These are phyloP conservation scores for Leccinum uliginosum DNA, from an alignment of 768 basidiomycete genomes.

Conservation along the genomic window DNA sequence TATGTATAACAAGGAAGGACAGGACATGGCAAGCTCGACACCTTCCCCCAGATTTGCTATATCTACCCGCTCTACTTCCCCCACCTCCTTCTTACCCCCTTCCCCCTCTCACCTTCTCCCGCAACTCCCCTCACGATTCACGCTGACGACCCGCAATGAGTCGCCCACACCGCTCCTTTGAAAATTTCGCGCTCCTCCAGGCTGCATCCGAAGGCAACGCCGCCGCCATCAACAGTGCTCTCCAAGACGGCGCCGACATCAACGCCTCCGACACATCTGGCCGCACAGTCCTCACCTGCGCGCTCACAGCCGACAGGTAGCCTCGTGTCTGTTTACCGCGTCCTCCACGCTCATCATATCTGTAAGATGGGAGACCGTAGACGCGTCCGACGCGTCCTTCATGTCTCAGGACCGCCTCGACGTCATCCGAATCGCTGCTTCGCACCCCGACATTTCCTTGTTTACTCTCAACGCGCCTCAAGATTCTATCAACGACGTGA, in stretches of 20 bases:
- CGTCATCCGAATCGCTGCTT: conserved; percentile 51
- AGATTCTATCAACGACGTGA: conserved; percentile 64
- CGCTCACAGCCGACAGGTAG: conserved; percentile 69
- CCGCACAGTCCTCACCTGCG: conserved; percentile 61
- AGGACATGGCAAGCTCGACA: neutral
- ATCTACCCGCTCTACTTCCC: conserved; percentile 15
- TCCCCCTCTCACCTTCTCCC: conserved; percentile 3
- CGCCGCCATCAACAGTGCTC: conserved; percentile 46
- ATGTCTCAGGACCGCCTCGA: conserved; percentile 54
- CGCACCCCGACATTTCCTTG: conserved; percentile 57
- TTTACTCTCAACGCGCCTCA: conserved; percentile 74
- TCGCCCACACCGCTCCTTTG: conserved; percentile 37
- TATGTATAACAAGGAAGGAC: conserved; percentile 27
- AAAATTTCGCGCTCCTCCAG: conserved; percentile 43
- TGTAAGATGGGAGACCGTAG: conserved; percentile 60
- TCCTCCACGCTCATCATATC: conserved; percentile 1
- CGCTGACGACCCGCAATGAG: conserved; percentile 33
- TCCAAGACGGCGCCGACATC: conserved; percentile 61
- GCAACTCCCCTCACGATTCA: conserved; percentile 23
- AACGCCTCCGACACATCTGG: conserved; percentile 61
- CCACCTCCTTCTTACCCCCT: neutral
- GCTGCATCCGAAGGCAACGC: conserved; percentile 58
- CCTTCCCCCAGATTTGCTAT: conserved; percentile 3
- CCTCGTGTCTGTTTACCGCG: conserved; percentile 11
- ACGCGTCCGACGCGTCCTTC: conserved; percentile 69